Percentiles rank a stretch among this genome's conserved stretches.
These are phyloP conservation scores for Dipodascus albidus DNA, from an alignment of 805 yeast species.

Conservation along the genomic window DNA sequence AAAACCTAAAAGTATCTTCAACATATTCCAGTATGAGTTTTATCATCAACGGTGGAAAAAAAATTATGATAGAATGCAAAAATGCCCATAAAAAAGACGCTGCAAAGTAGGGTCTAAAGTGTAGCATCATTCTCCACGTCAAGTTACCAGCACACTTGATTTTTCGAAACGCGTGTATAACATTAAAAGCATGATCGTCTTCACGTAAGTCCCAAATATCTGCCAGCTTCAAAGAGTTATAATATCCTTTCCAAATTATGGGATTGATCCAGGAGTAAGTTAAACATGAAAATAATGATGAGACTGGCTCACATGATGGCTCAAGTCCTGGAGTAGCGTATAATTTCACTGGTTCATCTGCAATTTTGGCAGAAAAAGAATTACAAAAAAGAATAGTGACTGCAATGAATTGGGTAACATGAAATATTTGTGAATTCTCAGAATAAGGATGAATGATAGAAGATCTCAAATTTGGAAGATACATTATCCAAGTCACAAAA, in stretches of 20 bases:
- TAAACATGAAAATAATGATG: constrained; percentile 8
- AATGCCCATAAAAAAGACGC: constrained; percentile 40
- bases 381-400: constrained; percentile 34
- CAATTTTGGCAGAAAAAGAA: constrained; percentile 48
- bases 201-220: constrained; percentile 80
- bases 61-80: constrained; percentile 51
- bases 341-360: constrained; percentile 49
- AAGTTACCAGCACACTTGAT: constrained; percentile 38
- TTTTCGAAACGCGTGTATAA: constrained; percentile 51
- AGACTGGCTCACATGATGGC: constrained; percentile 14
- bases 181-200: constrained; percentile 69
- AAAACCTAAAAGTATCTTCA: constrained; percentile 51
- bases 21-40: constrained; percentile 75
- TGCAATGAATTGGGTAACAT: constrained; percentile 29
- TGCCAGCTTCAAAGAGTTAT: constrained; percentile 37
- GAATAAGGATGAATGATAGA: constrained; percentile 16
- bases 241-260: constrained; percentile 50
- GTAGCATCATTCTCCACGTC: constrained; percentile 47
- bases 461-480: constrained; percentile 16
- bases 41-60: constrained; percentile 71
- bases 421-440: constrained; percentile 11
- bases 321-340: constrained; percentile 30
- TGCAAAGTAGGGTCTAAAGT: constrained; percentile 32
- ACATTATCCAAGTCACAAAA: constrained; percentile 12
- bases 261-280: constrained; percentile 18